These are phyloP conservation scores for Clitocybe nebularis DNA, from an alignment of 1,284 basidiomycete species.

Conservation along the genomic window DNA sequence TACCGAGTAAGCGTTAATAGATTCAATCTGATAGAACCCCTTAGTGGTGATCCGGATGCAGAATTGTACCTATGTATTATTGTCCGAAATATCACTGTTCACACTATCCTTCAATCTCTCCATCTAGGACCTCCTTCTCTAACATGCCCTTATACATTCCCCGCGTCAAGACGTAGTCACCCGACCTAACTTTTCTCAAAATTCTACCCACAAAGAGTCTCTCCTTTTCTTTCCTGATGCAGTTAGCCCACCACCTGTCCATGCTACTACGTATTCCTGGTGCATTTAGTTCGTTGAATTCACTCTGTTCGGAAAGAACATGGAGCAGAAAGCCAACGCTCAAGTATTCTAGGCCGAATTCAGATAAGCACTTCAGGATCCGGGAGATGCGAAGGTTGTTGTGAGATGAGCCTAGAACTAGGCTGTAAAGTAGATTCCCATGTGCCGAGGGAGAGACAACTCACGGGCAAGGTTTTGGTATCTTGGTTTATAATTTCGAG, in stretches of 20 bases:
- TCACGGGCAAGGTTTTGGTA: constrained; percentile 65
- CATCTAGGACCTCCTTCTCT: no score
- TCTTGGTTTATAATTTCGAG: constrained; percentile 42
- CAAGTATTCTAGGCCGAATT: constrained; percentile 58
- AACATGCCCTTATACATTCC: constrained; percentile 50
- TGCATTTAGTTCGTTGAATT: constrained; percentile 48
- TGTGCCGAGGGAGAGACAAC: constrained; percentile 25
- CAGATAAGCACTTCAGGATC: constrained; percentile 72
- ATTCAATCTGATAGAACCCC: no score
- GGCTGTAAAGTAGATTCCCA: background rate
- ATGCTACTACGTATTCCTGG: constrained; percentile 53
- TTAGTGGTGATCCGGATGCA: no score
- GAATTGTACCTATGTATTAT: no score
- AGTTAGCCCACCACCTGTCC: constrained; percentile 77
- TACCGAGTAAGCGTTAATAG: no score
- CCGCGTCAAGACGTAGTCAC: constrained; percentile 49
- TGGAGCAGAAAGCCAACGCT: constrained; percentile 68
- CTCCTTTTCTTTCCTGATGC: constrained; percentile 58
- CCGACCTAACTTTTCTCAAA: constrained; percentile 45
- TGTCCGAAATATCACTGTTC: no score
- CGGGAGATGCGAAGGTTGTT: constrained; percentile 78
- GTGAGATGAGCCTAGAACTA: constrained; percentile 51
- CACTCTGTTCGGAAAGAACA: constrained; percentile 67
- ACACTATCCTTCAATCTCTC: no score
- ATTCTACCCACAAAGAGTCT: constrained; percentile 48